Evolutionary conservation across 129 eudicot genomes (phyloP).

Genomic region (Chrysanthemum seticuspe): DNA sequence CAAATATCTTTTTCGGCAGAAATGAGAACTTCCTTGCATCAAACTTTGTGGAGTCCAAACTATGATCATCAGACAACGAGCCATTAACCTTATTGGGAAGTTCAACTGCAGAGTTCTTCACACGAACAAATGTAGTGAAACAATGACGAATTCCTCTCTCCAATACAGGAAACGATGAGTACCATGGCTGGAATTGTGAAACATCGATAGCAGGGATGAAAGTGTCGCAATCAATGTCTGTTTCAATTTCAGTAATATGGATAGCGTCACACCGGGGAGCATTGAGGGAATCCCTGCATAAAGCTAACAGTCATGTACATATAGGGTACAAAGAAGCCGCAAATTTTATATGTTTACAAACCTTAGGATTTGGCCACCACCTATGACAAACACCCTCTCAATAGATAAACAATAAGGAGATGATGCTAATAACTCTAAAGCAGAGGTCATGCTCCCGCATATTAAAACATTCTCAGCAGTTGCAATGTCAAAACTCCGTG

Average conservation of each 20-base stretch:
- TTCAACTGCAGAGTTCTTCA: constrained; percentile 41
- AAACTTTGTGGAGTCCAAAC: constrained; percentile 34
- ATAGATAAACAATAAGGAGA: constrained; percentile 63
- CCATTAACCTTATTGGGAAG: constrained; percentile 20
- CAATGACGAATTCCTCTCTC: constrained; percentile 61
- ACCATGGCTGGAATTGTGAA: constrained; percentile 81
- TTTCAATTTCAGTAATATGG: constrained; percentile 79
- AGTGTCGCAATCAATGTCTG: constrained; percentile 70
- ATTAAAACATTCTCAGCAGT: constrained; percentile 64
- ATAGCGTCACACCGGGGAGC: constrained; percentile 78
- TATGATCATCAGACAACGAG: constrained; percentile 21
- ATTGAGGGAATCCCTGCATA: constrained; percentile 82
- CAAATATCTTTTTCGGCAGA: constrained; percentile 64
- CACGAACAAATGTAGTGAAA: constrained; percentile 76
- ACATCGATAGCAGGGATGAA: constrained; percentile 74
- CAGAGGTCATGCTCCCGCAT: constrained; percentile 71
- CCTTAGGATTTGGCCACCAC: constrained; percentile 91
- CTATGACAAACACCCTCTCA: constrained; percentile 81
- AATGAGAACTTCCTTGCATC: constrained; percentile 48
- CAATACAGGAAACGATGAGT: constrained; percentile 60
- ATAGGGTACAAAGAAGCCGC: neutral
- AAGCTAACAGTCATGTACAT: constrained; percentile 2
- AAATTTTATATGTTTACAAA: constrained; percentile 10
- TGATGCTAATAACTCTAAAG: constrained; percentile 65
- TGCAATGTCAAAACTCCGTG: constrained; percentile 52